Evolutionary conservation across 2,329 filamentous ascomycete species (phyloP).

Genomic region (Cladosporium cucumerinum): DNA sequence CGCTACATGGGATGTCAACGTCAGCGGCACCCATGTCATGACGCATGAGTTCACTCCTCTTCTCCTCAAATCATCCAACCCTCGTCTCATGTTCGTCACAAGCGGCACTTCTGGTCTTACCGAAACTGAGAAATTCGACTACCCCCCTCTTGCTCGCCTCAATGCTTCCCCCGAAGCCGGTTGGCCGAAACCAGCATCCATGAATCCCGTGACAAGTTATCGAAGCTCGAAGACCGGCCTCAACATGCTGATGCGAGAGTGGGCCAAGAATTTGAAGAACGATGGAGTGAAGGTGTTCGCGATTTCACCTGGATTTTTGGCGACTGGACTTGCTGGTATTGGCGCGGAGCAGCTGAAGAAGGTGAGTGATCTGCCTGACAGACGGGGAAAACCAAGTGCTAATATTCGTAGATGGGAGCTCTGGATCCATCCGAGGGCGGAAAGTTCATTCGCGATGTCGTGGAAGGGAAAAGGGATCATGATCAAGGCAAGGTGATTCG

Average conservation of each 20-base stretch:
- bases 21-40: slow-evolving; percentile 39
- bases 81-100: slow-evolving; percentile 41
- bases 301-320: slow-evolving; percentile 47
- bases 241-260: slow-evolving; percentile 51
- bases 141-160: slow-evolving; percentile 25
- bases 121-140: slow-evolving; percentile 32
- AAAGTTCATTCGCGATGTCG: slow-evolving; percentile 37
- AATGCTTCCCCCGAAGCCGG: slow-evolving; percentile 36
- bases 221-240: slow-evolving; percentile 45
- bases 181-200: slow-evolving; percentile 45
- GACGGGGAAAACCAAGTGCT: not conserved
- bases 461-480: slow-evolving; percentile 40
- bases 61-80: slow-evolving; percentile 35
- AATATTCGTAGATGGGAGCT: slow-evolving; percentile 38
- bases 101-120: slow-evolving; percentile 42
- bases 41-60: slow-evolving; percentile 38
- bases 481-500: slow-evolving; percentile 39
- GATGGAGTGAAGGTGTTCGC: slow-evolving; percentile 50
- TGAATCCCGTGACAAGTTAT: slow-evolving; percentile 36
- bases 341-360: slow-evolving; percentile 31
- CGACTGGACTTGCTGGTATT: slow-evolving; percentile 41
- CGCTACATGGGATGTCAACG: slow-evolving; percentile 38
- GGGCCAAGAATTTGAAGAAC: slow-evolving; percentile 39
- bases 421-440: slow-evolving; percentile 37
- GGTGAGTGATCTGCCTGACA: slow-evolving; percentile 17